Percentiles rank a stretch among this genome's conserved stretches.
These are phyloP conservation scores for Phytophthora aleatoria DNA, from an alignment of 352 stramenopile species.

Conservation along the genomic window DNA sequence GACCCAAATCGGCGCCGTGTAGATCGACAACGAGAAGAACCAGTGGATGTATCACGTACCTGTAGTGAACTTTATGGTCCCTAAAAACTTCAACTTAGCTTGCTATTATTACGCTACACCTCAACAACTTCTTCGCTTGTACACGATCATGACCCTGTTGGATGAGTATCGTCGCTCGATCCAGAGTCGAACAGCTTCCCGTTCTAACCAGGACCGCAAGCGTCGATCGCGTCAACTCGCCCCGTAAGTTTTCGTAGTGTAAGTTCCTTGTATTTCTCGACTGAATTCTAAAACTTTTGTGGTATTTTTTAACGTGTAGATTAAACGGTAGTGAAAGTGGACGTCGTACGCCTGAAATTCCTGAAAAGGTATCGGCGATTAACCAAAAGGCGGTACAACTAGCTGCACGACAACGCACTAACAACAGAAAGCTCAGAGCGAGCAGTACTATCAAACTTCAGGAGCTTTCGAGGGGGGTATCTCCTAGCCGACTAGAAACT, in stretches of 20 bases:
- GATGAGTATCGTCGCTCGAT: conserved; percentile 65
- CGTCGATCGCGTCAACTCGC: conserved; percentile 42
- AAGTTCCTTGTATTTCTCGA: background rate
- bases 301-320: conserved; percentile 3
- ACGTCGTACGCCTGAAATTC: conserved; percentile 26
- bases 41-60: background rate
- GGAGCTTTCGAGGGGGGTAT: conserved; percentile 12
- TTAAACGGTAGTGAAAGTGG: conserved; percentile 21
- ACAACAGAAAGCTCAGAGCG: conserved; percentile 13
- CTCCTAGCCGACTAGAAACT: conserved; percentile 1
- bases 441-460: conserved; percentile 33
- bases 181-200: conserved; percentile 31
- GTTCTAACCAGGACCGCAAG: conserved; percentile 26
- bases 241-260: conserved; percentile 37
- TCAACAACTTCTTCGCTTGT: conserved; percentile 2
- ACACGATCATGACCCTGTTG: conserved; percentile 58
- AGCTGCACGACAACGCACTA: conserved; percentile 5
- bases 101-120: conserved; percentile 24
- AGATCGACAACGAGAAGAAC: conserved; percentile 7
- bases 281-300: background rate
- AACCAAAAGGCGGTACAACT: background rate
- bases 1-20: conserved; percentile 28
- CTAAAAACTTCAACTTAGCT: background rate
- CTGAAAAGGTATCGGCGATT: background rate
- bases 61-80: background rate